phyloP scores from a whole-genome alignment of 2,329 filamentous ascomycete species.

The Penicillium sp. region DNA sequence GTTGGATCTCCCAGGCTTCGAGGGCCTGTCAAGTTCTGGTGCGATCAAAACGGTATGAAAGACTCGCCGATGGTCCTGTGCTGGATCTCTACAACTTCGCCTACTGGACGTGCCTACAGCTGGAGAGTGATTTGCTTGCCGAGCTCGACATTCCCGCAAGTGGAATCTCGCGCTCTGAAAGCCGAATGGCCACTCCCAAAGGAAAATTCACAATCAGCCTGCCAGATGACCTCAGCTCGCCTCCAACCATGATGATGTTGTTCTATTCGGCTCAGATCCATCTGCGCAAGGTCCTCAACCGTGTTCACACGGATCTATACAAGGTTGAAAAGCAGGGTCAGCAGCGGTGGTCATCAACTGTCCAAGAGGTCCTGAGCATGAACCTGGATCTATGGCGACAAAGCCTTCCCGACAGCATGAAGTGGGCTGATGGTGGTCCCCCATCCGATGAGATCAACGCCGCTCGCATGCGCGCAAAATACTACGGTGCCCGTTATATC shows the following conservation, averaged over 20 bases:
- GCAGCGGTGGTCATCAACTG: slow-evolving; percentile 38
- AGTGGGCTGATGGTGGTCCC: slow-evolving; percentile 67
- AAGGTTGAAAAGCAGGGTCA: slow-evolving; percentile 42
- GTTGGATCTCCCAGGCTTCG: slow-evolving; percentile 64
- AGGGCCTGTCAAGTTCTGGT: slow-evolving; percentile 70
- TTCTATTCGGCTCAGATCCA: slow-evolving; percentile 65
- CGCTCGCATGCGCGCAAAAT: slow-evolving; percentile 86
- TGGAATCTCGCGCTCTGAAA: slow-evolving; percentile 59
- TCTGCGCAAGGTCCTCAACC: slow-evolving; percentile 58
- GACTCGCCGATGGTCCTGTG: slow-evolving; percentile 28
- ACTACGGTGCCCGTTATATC: slow-evolving; percentile 89
- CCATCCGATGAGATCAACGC: slow-evolving; percentile 76
- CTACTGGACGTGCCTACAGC: slow-evolving; percentile 91
- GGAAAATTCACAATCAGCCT: slow-evolving; percentile 36
- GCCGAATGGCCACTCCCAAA: slow-evolving; percentile 43
- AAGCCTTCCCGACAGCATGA: slow-evolving; percentile 54
- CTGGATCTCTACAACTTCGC: slow-evolving; percentile 71
- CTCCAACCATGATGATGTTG: slow-evolving; percentile 50
- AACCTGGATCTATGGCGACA: slow-evolving; percentile 57
- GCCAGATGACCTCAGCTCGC: slow-evolving; percentile 34
- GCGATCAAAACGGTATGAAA: slow-evolving; percentile 52
- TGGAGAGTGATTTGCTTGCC: slow-evolving; percentile 92
- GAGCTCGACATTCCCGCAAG: slow-evolving; percentile 71
- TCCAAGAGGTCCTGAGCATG: slow-evolving; percentile 46
- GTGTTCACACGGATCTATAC: slow-evolving; percentile 58